Percentiles rank a stretch among this genome's conserved stretches.
Conservation (phyloP, 257 asterid genomes). For the Salvia splendens region DNA sequence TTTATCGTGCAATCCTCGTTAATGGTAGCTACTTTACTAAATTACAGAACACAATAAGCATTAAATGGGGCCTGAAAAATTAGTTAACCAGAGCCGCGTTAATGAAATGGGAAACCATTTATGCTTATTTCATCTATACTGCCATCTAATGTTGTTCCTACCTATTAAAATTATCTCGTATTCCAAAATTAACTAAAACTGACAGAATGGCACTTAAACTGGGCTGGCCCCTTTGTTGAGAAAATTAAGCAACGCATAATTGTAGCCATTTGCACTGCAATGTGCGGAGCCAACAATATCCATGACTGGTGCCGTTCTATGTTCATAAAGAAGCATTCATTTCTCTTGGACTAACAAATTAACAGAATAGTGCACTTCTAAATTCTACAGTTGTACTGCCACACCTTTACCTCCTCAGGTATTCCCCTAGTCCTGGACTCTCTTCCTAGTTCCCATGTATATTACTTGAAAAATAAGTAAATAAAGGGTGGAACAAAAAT, state of each 20-base stretch:
- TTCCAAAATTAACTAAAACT: slow-evolving; percentile 7
- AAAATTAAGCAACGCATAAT: not conserved
- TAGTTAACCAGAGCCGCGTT: not conserved
- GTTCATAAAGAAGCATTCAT: slow-evolving; percentile 34
- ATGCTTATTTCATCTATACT: slow-evolving; percentile 7
- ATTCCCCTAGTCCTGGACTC: not conserved
- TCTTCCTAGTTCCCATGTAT: not conserved
- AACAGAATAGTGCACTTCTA: slow-evolving; percentile 23
- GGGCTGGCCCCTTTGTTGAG: not conserved
- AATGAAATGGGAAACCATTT: not conserved
- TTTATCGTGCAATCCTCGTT: slow-evolving; percentile 2
- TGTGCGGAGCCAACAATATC: slow-evolving; percentile 26
- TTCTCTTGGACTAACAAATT: slow-evolving; percentile 35
- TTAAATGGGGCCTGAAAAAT: slow-evolving; percentile 1
- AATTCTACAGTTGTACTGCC: slow-evolving; percentile 24
- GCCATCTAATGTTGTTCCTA: slow-evolving; percentile 2
- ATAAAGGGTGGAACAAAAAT: slow-evolving; percentile 25
- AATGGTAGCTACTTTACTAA: not conserved
- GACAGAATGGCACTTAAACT: not conserved
- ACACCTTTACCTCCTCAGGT: slow-evolving; percentile 22
- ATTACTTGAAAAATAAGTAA: slow-evolving; percentile 1
- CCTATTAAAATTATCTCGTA: slow-evolving; percentile 5
- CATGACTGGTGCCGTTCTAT: slow-evolving; percentile 25
- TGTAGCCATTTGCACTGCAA: slow-evolving; percentile 29
- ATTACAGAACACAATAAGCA: not conserved